Percentiles rank a stretch among this genome's conserved stretches.
Evolutionary conservation across 164 flowering plant genomes (phyloP).

Genomic region (Liriodendron chinense): DNA sequence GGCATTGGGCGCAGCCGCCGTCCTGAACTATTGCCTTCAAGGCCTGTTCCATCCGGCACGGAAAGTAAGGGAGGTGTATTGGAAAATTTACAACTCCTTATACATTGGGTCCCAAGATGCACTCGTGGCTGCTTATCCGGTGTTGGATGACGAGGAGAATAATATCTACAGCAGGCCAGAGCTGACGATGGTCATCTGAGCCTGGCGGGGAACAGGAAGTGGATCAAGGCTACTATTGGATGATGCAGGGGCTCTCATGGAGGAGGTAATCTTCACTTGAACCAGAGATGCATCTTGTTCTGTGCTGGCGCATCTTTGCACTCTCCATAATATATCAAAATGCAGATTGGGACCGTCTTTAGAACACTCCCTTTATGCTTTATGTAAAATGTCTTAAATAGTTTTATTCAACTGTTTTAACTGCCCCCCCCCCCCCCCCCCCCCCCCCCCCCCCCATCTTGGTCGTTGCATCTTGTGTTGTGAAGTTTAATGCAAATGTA

Average conservation of each 20-base stretch:
- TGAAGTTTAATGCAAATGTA: no score
- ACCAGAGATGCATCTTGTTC: not conserved
- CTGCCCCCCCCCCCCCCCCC: no score
- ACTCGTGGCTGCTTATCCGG: conserved; percentile 86
- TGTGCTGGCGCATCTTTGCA: not conserved
- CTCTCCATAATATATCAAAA: no score
- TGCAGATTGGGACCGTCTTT: no score
- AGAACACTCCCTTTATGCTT: no score
- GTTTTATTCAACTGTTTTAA: no score
- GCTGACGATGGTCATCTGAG: conserved; percentile 63
- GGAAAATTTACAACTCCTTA: conserved; percentile 97
- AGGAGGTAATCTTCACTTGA: not conserved
- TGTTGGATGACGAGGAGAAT: conserved; percentile 66
- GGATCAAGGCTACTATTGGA: not conserved
- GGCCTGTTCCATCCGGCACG: conserved; percentile 94
- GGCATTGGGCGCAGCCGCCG: conserved; percentile 83
- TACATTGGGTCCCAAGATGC: conserved; percentile 94
- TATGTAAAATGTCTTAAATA: no score
- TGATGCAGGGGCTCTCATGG: not conserved
- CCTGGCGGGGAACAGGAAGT: conserved; percentile 1
- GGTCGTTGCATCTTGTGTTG: no score
- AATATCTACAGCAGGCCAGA: conserved; percentile 86
- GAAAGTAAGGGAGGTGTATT: conserved; percentile 95
- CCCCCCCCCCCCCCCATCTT: no score
- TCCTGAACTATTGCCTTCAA: conserved; percentile 93